Conservation (phyloP, 371 early-diverging fungal genomes). For the Umbelopsis sp. region DNA sequence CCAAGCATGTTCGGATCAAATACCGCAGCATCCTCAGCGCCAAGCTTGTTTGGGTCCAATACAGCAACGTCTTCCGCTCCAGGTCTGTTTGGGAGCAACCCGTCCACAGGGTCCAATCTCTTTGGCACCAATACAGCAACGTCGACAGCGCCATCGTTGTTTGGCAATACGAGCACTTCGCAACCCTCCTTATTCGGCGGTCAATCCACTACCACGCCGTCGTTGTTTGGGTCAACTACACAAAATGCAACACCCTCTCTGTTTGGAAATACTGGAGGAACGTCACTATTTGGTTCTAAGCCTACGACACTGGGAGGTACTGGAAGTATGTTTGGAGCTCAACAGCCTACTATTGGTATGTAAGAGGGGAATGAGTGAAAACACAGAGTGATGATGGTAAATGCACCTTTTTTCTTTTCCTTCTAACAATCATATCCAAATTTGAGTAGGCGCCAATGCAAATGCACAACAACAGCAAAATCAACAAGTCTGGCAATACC, state of each 20-base stretch:
- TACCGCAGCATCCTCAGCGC: neutral
- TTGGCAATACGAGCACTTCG: too few relatives aligned
- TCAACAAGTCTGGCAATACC: conserved; percentile 35
- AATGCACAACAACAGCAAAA: conserved; percentile 35
- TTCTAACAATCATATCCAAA: too few relatives aligned
- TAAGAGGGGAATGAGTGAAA: neutral
- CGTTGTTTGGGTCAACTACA: neutral
- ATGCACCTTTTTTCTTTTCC: too few relatives aligned
- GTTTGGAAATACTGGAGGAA: conserved; percentile 10
- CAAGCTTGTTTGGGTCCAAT: neutral
- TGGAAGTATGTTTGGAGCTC: conserved; percentile 5
- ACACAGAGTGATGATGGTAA: too few relatives aligned
- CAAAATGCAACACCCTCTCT: neutral
- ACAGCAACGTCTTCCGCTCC: conserved; percentile 12
- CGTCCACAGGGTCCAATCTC: neutral
- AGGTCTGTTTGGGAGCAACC: neutral
- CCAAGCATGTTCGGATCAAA: conserved; percentile 2
- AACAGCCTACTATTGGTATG: neutral
- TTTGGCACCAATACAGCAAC: neutral
- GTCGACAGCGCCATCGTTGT: too few relatives aligned
- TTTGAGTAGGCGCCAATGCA: conserved; percentile 18
- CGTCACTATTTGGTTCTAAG: conserved; percentile 7
- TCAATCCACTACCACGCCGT: neutral
- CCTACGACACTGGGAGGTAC: neutral
- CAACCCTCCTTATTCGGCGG: too few relatives aligned